A percentile compares a stretch with the other conserved stretches of the same genome.
These are phyloP conservation scores for Aspergillus cejpii DNA, from an alignment of 2,329 filamentous ascomycete genomes.

Conservation along the genomic window DNA sequence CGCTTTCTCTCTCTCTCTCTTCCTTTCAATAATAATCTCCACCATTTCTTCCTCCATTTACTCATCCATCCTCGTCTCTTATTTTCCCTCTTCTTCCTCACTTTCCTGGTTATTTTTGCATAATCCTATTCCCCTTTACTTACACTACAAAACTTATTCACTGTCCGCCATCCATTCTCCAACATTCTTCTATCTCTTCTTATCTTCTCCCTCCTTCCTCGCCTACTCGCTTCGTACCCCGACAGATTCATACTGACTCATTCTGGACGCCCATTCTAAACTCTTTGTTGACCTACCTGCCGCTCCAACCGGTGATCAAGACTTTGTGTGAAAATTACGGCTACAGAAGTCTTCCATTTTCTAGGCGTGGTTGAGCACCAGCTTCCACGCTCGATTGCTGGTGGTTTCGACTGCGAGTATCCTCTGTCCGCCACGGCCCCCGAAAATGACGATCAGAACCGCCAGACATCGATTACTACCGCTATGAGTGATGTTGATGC, in stretches of 20 bases:
- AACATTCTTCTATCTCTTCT: neutral
- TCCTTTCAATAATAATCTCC: conserved; percentile 4
- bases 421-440: conserved; percentile 32
- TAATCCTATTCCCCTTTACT: conserved; percentile 1
- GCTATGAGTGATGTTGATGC: conserved; percentile 45
- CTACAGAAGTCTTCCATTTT: neutral
- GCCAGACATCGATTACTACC: conserved; percentile 37
- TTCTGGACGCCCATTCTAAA: neutral
- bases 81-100: conserved; percentile 2
- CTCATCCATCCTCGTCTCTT: conserved; percentile 3
- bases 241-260: neutral
- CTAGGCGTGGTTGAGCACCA: conserved; percentile 26
- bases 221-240: conserved; percentile 1
- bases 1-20: conserved; percentile 1
- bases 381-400: conserved; percentile 31
- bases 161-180: conserved; percentile 1
- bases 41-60: conserved; percentile 6
- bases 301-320: neutral
- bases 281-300: neutral
- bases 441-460: conserved; percentile 42
- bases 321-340: neutral
- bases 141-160: no score
- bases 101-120: neutral
- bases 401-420: conserved; percentile 28
- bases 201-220: conserved; percentile 1